These are phyloP conservation scores for Aspergillus quadricinctus DNA, from an alignment of 2,329 filamentous ascomycete genomes.

Conservation along the genomic window DNA sequence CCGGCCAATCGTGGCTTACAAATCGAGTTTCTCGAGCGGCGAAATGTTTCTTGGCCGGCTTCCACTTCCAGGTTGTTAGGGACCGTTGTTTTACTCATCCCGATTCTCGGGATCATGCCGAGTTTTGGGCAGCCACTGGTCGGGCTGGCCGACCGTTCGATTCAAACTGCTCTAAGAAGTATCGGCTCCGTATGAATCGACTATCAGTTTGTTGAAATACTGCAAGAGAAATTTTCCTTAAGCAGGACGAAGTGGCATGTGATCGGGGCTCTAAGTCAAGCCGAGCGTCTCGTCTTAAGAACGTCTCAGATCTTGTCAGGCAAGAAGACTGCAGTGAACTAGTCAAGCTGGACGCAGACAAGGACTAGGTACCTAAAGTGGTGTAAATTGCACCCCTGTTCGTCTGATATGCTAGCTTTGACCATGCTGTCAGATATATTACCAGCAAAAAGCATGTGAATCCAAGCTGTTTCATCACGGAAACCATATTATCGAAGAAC, in stretches of 20 bases:
- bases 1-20: not conserved
- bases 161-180: not conserved
- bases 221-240: not conserved
- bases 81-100: slow-evolving; percentile 1
- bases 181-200: not conserved
- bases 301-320: too few relatives aligned
- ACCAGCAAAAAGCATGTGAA: not conserved
- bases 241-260: not conserved
- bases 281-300: too few relatives aligned
- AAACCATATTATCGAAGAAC: not conserved
- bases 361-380: too few relatives aligned
- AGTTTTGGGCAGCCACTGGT: not conserved
- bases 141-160: not conserved
- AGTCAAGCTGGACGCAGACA: not conserved
- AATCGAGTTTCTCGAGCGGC: not conserved
- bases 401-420: not conserved
- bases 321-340: too few relatives aligned
- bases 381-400: too few relatives aligned
- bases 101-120: slow-evolving; percentile 7
- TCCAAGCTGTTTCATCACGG: not conserved
- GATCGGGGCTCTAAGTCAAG: not conserved
- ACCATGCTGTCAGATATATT: not conserved
- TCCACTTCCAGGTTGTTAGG: too few relatives aligned
- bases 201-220: not conserved
- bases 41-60: not conserved